Evolutionary conservation across 1,284 basidiomycete genomes (phyloP), one percentile per base, ranked within the genome.

Genomic region (Rhodotorula sp.): DNA sequence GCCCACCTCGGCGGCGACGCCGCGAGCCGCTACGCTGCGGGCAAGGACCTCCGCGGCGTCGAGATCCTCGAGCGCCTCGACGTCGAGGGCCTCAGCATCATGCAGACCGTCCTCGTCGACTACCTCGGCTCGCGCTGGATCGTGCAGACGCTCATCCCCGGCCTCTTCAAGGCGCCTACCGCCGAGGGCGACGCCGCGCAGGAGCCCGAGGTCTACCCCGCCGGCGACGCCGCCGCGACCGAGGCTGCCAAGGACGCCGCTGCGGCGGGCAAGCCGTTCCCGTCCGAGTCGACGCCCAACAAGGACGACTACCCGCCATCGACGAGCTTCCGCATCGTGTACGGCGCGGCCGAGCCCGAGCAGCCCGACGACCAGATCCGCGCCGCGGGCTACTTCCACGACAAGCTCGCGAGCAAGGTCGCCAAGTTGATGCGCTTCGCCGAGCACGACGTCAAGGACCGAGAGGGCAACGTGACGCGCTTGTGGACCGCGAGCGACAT

Each of bases 251-350:
- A 90, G 84, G 86, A 89, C 78, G 89, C 90, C 45, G 88, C 89
- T 67, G 89, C 89, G 84, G 89, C 91, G 74, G 89, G 89, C 68
- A 88, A 90, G 83, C 89, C 89, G 62, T 79, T 84, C 63, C 88
- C 88, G 45, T 87, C 90, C 73, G 91, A 91, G 83, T 87, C 90
- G 82, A 77, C 79, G 4, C 77, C 75, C 41, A 76, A 78, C 53
- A 72, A 71, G 46, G 78, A 79, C 70, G 75, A 77, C 49, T 77
- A 79, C 73, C 77, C 79, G 58, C 77, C 79, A 61, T 72, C 81
- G 46, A 81, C 83, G 61, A 81, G 82, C 74, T 82, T 84, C 65
- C 79, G 84, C 52, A 85, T 85, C 80, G 82, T 86, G 78, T 87
- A 87, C 80, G 86, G 86, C 66, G 81, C 83, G 69, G 84, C 85